Evolutionary conservation across 257 asterid species (phyloP), one percentile per base, ranked within the genome.

Genomic region (Nicotiana undulata): DNA sequence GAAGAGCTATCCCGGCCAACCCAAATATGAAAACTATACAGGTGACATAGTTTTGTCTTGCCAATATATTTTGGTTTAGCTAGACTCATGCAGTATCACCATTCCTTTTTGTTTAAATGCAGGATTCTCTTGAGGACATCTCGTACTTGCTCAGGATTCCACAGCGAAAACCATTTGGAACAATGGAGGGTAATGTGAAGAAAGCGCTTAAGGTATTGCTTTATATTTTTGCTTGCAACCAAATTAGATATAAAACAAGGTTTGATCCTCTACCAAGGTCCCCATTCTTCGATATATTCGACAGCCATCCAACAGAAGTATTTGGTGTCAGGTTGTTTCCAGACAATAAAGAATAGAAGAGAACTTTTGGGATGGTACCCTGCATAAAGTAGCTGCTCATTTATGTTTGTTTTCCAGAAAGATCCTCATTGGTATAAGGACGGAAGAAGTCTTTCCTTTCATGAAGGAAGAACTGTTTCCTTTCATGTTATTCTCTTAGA

Each of bases 1-100:
- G 98, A 89, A 90, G 97, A 88, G 99, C 99, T 26, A 93, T 96
- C 86, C 99, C 98, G 52, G 98, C 99, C 63, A 95, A 95, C 87
- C 78, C 95, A 56, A 92, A 88, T 89, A 93, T 95, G 99, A 95
- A 95, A 91, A 86, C 95, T 63, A 93, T 95, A 88, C 98, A 93
- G 98, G 98, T 91, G 17, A 3, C 49, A 20, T 37, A 49, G 15
- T 77, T 40, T 56, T 56, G 10, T 56, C 16, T 34, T 51, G 11
- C 46, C 9, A 24, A 2, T 2, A 64, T 49, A 4, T 24, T 66
- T 26, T 24, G 9, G 17, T 22, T 53, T 74, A 20, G 4, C 51
- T 56, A 18, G 64, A 74, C 10, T 22, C 37, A 44, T 44, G 82
- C 13, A 79, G 29, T 59, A n/a, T 9, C 72, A 13, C 20, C 60